phyloP scores from a whole-genome alignment of 2,329 filamentous ascomycete species.

The Fusarium abutilonis region DNA sequence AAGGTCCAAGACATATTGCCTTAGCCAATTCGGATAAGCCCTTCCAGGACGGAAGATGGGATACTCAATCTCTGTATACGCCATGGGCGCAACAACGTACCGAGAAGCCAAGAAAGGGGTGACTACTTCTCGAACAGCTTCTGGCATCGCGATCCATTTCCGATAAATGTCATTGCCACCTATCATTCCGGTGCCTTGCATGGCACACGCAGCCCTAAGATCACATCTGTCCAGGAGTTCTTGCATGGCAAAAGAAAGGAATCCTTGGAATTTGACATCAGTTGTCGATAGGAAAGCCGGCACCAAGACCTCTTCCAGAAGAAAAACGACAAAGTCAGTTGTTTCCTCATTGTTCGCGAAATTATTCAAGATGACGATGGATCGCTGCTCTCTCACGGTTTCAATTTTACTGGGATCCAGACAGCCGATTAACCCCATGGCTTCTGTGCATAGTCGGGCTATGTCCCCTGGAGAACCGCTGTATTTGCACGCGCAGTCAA shows the following conservation, averaged over 20 bases:
- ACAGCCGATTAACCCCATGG: slow-evolving; percentile 88
- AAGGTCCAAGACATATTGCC: slow-evolving; percentile 81
- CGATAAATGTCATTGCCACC: slow-evolving; percentile 70
- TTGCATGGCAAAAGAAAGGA: slow-evolving; percentile 94
- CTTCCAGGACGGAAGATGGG: slow-evolving; percentile 78
- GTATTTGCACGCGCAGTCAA: slow-evolving; percentile 88
- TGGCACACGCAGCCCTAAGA: slow-evolving; percentile 67
- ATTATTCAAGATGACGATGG: slow-evolving; percentile 89
- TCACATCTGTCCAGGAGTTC: slow-evolving; percentile 83
- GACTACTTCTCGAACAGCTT: slow-evolving; percentile 81
- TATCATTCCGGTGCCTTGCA: slow-evolving; percentile 51
- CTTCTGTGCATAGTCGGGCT: slow-evolving; percentile 77
- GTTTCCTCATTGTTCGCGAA: slow-evolving; percentile 82
- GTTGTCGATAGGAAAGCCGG: slow-evolving; percentile 91
- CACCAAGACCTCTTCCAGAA: slow-evolving; percentile 87
- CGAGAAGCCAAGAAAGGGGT: slow-evolving; percentile 87
- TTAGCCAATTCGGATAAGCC: slow-evolving; percentile 83
- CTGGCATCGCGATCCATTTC: slow-evolving; percentile 82
- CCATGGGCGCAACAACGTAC: slow-evolving; percentile 76
- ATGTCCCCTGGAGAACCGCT: slow-evolving; percentile 74
- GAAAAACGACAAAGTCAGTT: slow-evolving; percentile 84
- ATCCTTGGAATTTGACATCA: slow-evolving; percentile 87
- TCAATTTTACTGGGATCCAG: slow-evolving; percentile 92
- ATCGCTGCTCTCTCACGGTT: slow-evolving; percentile 76
- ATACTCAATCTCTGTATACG: slow-evolving; percentile 69